Conservation (phyloP, 352 stramenopile species). For the Blastocystis sp. region DNA sequence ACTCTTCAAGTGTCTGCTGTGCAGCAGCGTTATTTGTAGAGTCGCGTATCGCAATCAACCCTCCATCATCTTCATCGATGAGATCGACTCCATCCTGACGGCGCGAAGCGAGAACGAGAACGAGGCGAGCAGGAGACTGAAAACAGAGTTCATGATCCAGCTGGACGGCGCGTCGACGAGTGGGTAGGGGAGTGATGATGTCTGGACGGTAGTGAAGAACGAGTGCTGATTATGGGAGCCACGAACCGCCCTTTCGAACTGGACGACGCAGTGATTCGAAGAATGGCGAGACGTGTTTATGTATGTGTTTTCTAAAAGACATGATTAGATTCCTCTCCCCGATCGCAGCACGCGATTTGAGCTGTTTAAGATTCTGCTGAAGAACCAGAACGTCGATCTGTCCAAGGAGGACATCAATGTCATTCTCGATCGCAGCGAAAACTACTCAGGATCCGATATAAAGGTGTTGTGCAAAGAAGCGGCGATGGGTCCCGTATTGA, state of each 20-base stretch:
- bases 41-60: conserved; percentile 65
- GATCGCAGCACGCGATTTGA: conserved; percentile 41
- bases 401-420: conserved; percentile 10
- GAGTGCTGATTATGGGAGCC: conserved; percentile 78
- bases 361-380: conserved; percentile 52
- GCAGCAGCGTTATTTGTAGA: conserved; percentile 67
- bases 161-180: conserved; percentile 74
- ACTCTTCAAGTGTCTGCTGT: conserved; percentile 76
- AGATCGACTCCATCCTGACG: conserved; percentile 78
- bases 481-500: neutral
- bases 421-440: neutral
- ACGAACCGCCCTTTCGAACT: conserved; percentile 79
- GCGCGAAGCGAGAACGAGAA: conserved; percentile 70
- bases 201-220: conserved; percentile 66
- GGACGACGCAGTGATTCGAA: conserved; percentile 77
- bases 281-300: conserved; percentile 80
- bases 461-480: conserved; percentile 57
- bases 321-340: conserved; percentile 21
- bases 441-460: conserved; percentile 52
- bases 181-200: conserved; percentile 63
- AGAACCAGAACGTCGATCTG: conserved; percentile 38
- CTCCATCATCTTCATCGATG: conserved; percentile 80
- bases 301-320: conserved; percentile 67
- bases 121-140: conserved; percentile 77
- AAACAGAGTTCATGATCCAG: conserved; percentile 83